Evolutionary conservation across 805 yeast genomes (phyloP), one percentile per base, ranked within the genome.

Genomic region (Ogataea pini): DNA sequence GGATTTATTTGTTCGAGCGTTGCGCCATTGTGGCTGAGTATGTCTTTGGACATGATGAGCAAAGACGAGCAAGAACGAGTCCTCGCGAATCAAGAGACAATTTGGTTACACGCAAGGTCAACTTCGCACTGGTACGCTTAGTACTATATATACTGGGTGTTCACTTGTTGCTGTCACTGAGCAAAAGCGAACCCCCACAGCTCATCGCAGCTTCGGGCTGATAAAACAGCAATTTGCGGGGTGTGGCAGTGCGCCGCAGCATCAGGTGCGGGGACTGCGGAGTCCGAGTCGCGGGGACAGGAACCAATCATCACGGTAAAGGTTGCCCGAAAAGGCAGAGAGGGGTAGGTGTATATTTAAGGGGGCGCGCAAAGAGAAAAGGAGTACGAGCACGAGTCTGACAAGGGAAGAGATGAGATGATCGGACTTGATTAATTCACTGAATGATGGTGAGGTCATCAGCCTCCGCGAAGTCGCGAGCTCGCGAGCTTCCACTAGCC

Each of bases 1-100:
- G 66, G 66, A 29, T 56, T 55, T 24, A 59, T 59, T 20, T 56
- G 50, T 14, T 48, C 41, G 14, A 56, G 31, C 18, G 48, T n/a
- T 13, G 42, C 33, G 28, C 45, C 42, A 5, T 49, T 33, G 16
- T 44, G 38, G 27, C 48, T 55, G 22, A 58, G 53, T 7, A 55
- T 51, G 27, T 47, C 54, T 33, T 46, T 50, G 12, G 42, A 28
- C 42, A 39, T 39, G 31, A 16, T 18, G 28, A 19, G 36, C 20
- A 18, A 24, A 19, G 27, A 18, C n/a, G 17, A n/a, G 28, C 8
- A 3, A 36, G 14, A 20, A 13, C 19, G 37, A 18, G 20, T n/a
- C 24, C 7, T 10, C 14, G 31, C 31, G n/a, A 28, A 10, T 28
- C 25, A 22, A 22, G 5, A 22, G 7, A 22, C n/a, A n/a, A n/a